Base-by-base conservation (phyloP, 371 early-diverging fungal genomes). In the Mucor irregularis region DNA sequence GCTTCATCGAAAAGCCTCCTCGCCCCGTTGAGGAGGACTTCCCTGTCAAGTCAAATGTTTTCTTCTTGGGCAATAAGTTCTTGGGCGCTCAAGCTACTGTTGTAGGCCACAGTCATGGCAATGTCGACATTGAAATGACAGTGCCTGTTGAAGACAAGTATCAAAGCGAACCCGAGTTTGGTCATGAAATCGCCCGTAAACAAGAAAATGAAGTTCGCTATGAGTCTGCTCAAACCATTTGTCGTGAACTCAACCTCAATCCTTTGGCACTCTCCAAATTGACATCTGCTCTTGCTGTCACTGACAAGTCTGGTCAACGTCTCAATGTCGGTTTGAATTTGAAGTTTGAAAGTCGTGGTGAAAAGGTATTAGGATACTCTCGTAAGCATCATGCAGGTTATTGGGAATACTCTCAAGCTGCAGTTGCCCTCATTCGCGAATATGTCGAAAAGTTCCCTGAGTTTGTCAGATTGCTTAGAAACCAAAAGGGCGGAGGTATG, bases 361-460 rank as follows among this genome's bases (percentile, higher is more conserved):
- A 85, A 53, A 95, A 95, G 66, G 96, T 92, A 4, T 57, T 91
- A 3, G 96, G 94, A 2, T 95, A 91, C 63, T 82, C 93, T 5
- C 80, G 87, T 43, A 94, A 93, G 64, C 68, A 80, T 3, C 58
- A 58, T 11, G 82, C 78, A 30, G 73, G 69, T 16, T 87, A 86
- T 16, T 98, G 97, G 97, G 92, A 92, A 65, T 97, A 82, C 54
- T 89, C 91, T 10, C 64, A 73, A 33, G 84, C 83, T 58, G 97
- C 94, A 0, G 71, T 93, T 5, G 81, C 78, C 0, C 63, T 96
- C 16, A 74, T 98, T 40, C 45, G 51, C 11, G 81, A 84, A 16
- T 98, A 93, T 69, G 81, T 82, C 55, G 65, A 71, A 24, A 66
- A 71, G 7, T 90, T 90, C 78, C 90, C 90, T 0, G 86, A 90